Percentiles rank a stretch among this genome's conserved stretches.
Evolutionary conservation across 2,329 filamentous ascomycete genomes (phyloP).

Genomic region (Apiospora arundinis): DNA sequence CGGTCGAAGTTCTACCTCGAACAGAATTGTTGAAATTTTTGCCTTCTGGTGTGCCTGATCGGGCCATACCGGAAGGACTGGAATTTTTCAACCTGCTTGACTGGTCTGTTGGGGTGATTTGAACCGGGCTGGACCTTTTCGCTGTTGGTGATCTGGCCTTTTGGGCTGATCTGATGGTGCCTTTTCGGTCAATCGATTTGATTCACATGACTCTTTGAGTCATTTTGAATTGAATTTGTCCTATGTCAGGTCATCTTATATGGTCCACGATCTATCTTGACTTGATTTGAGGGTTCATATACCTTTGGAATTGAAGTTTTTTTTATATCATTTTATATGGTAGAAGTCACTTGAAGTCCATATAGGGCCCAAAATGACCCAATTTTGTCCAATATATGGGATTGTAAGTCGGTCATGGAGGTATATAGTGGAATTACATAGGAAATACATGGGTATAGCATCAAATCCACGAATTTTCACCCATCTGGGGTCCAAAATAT

Average conservation of each 20-base stretch:
- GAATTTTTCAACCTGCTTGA: neutral
- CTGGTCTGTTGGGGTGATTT: neutral
- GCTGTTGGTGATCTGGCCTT: neutral
- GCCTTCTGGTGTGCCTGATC: neutral
- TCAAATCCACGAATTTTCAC: neutral
- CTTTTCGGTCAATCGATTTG: neutral
- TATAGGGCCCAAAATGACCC: too few relatives aligned
- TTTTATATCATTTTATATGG: neutral
- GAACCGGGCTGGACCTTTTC: neutral
- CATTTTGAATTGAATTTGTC: neutral
- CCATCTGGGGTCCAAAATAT: constrained; percentile 19
- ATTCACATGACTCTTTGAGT: neutral
- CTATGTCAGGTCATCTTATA: neutral
- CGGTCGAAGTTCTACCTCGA: neutral
- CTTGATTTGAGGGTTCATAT: neutral
- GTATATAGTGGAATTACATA: neutral
- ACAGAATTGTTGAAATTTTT: neutral
- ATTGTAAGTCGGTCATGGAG: neutral
- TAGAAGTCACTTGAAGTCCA: neutral
- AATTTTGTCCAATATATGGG: neutral
- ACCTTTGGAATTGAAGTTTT: neutral
- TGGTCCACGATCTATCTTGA: neutral
- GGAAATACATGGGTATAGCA: constrained; percentile 1
- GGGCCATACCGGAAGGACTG: neutral
- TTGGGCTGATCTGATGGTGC: neutral